Conservation (phyloP, 23 red algal species). For the Cyanidioschyzon merolae region DNA sequence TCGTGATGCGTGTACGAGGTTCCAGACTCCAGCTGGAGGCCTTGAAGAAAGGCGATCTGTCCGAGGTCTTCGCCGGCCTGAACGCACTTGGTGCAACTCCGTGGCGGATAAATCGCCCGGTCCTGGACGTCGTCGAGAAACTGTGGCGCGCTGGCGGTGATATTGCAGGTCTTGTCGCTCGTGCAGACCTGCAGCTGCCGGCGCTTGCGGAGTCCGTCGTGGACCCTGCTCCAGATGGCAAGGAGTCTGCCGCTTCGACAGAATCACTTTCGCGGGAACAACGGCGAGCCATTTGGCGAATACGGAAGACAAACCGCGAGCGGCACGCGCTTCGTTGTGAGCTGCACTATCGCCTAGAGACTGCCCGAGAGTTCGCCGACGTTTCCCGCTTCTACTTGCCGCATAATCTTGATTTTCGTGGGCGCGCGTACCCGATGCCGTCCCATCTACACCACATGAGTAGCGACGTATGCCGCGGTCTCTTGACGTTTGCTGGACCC, state of each 20-base stretch:
- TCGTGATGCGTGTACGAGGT: slow-evolving; percentile 39
- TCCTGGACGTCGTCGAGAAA: slow-evolving; percentile 46
- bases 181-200: slow-evolving; percentile 29
- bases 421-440: slow-evolving; percentile 92
- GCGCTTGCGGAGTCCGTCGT: slow-evolving; percentile 15
- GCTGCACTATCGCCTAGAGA: slow-evolving; percentile 39
- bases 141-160: slow-evolving; percentile 59
- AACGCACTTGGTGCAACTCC: slow-evolving; percentile 54
- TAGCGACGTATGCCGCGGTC: slow-evolving; percentile 56
- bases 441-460: slow-evolving; percentile 76
- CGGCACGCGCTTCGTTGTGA: slow-evolving; percentile 54
- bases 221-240: neutral
- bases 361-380: slow-evolving; percentile 37
- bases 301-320: slow-evolving; percentile 44
- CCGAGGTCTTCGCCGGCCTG: slow-evolving; percentile 45
- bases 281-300: neutral
- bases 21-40: slow-evolving; percentile 27
- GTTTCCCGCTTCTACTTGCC: slow-evolving; percentile 67
- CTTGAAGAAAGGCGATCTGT: slow-evolving; percentile 38
- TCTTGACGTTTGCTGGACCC: slow-evolving; percentile 60
- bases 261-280: neutral
- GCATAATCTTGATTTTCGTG: slow-evolving; percentile 92
- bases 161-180: slow-evolving; percentile 58
- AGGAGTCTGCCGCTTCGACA: neutral
- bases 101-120: slow-evolving; percentile 51